These are phyloP conservation scores for Lactarius vividus DNA, from an alignment of 768 basidiomycete species.

Conservation along the genomic window DNA sequence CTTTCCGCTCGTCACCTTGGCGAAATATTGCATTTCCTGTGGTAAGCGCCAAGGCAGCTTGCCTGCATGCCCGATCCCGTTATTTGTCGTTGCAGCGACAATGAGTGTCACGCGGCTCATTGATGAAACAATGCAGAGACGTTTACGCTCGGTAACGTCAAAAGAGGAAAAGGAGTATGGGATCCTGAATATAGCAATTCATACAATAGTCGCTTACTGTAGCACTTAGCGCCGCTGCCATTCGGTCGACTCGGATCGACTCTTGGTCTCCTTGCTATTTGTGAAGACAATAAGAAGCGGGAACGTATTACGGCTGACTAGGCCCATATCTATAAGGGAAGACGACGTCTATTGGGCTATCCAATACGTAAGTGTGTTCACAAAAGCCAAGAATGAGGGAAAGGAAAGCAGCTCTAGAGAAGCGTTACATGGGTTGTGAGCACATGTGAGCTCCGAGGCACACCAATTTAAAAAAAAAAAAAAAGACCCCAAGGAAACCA, in stretches of 20 bases:
- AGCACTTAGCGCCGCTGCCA: too few relatives aligned
- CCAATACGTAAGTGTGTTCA: not conserved
- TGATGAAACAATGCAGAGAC: not conserved
- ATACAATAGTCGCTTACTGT: too few relatives aligned
- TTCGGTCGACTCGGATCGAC: too few relatives aligned
- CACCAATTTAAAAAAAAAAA: too few relatives aligned
- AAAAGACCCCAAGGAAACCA: not conserved
- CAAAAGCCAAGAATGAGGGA: not conserved
- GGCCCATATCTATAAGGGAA: not conserved
- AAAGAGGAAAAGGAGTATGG: not conserved
- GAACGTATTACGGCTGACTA: not conserved
- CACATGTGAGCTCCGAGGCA: too few relatives aligned
- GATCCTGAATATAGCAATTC: too few relatives aligned
- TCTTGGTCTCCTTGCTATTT: not conserved
- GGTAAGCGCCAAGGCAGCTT: conserved; percentile 87
- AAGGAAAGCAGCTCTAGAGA: not conserved
- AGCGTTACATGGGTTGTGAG: not conserved
- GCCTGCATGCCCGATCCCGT: conserved; percentile 81
- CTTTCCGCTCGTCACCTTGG: conserved; percentile 65
- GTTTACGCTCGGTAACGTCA: not conserved
- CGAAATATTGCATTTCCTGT: conserved; percentile 90
- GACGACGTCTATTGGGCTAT: not conserved
- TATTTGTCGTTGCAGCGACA: conserved; percentile 83
- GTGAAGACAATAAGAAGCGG: not conserved
- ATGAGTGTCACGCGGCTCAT: conserved; percentile 59